phyloP scores from a whole-genome alignment of 1,284 basidiomycete species.

The Microbotryomycetes sp. region DNA sequence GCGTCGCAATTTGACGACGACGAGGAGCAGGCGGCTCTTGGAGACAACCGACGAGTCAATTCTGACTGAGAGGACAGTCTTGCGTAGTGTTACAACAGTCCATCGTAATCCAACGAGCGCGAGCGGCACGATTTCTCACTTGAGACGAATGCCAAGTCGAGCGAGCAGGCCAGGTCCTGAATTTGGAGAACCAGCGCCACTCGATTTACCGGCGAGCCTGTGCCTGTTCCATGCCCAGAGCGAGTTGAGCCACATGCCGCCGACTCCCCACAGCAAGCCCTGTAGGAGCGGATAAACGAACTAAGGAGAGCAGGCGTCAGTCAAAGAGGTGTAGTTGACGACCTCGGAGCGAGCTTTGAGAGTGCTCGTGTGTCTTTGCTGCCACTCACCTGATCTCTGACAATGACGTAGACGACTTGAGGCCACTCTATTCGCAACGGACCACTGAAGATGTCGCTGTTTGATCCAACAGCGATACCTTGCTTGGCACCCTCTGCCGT shows the following conservation, averaged over 20 bases:
- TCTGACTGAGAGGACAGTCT: background rate
- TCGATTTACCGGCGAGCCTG: background rate
- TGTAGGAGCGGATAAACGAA: slow-evolving; percentile 19
- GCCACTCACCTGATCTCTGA: slow-evolving; percentile 20
- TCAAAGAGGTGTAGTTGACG: background rate
- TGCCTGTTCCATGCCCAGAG: background rate
- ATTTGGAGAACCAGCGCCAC: background rate
- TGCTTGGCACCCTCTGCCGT: slow-evolving; percentile 1
- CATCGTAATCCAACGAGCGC: no score
- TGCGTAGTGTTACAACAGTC: background rate
- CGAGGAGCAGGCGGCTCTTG: no score
- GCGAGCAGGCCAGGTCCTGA: background rate
- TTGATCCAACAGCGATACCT: background rate
- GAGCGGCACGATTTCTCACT: background rate
- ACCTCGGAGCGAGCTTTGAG: background rate
- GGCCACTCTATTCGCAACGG: slow-evolving; percentile 17
- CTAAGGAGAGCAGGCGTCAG: background rate
- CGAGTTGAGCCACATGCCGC: background rate
- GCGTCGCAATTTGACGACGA: background rate
- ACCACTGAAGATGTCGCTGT: slow-evolving; percentile 18
- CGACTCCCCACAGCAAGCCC: background rate
- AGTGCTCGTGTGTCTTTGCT: no score
- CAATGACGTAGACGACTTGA: slow-evolving; percentile 15
- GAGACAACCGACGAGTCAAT: no score
- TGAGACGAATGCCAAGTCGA: background rate